Conservation (phyloP, 352 stramenopile genomes). For the Globisporangium rhizosaccharum region DNA sequence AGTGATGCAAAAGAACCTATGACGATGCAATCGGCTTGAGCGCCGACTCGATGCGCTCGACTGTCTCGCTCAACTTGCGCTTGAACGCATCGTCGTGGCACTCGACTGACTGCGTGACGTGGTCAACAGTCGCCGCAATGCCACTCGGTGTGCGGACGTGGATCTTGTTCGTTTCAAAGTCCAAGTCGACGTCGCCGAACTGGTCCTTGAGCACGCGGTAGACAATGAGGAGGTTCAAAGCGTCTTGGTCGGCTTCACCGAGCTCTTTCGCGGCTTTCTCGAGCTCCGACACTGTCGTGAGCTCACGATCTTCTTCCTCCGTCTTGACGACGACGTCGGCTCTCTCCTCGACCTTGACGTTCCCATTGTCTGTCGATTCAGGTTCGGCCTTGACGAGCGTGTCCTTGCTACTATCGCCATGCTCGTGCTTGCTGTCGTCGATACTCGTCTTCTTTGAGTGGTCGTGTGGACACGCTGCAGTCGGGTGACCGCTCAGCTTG, state of each 20-base stretch:
- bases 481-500: constrained; percentile 73
- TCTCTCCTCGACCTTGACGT: constrained; percentile 13
- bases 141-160: constrained; percentile 78
- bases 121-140: constrained; percentile 55
- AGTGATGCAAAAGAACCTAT: constrained; percentile 7
- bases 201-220: constrained; percentile 84
- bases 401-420: constrained; percentile 17
- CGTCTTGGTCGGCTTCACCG: constrained; percentile 68
- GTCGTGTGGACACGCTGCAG: constrained; percentile 70
- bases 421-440: constrained; percentile 10
- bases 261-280: constrained; percentile 62
- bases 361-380: constrained; percentile 13
- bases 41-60: constrained; percentile 60
- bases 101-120: constrained; percentile 55
- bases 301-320: not conserved
- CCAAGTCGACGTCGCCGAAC: constrained; percentile 78
- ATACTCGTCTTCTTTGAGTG: constrained; percentile 50
- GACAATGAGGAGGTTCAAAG: constrained; percentile 78
- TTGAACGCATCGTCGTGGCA: constrained; percentile 68
- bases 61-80: constrained; percentile 59
- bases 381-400: constrained; percentile 17
- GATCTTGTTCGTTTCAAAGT: constrained; percentile 88
- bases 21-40: constrained; percentile 58
- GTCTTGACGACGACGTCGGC: constrained; percentile 19
- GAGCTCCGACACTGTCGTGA: constrained; percentile 27